Base-by-base conservation (phyloP, 2,329 filamentous ascomycete genomes). In the Epichloe typhina region DNA sequence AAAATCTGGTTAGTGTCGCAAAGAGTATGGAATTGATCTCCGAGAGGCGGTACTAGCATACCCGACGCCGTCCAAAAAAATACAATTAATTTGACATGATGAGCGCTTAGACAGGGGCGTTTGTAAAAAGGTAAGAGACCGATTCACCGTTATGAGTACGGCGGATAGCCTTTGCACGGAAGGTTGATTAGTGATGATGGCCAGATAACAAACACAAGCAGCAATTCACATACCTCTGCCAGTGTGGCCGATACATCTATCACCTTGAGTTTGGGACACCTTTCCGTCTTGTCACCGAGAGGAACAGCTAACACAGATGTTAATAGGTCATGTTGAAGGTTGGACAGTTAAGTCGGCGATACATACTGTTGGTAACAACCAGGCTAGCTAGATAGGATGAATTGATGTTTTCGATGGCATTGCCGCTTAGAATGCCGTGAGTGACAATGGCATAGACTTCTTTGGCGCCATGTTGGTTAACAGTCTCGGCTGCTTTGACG, bases 401-500 rank as follows among this genome's bases (percentile, higher is more conserved):
- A 68, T 95, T 95, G 61, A 95, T 73, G 41, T 83, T 89, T 60
- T 94, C 84, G 52, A 94, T 91, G 42, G 90, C 90, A 58, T 86
- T 88, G 47, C 89, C 90, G 56, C 84, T 89, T 48, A 97, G 72
- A 53, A 96, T 95, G 37, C 89, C 90, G 64, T 96, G 91, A 1
- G 91, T 96, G 52, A 97, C 93, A 57, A 97, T 94, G 23, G 93
- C 93, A 55, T 95, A 88, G 38, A 95, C 89, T 63, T 94, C 82
- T 58, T 81, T 82, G 1, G 93, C 91, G 35, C 88, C 88, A 62
- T 96, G 84, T 60, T 88, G 78, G 66, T 91, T 87, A 49, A 97
- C 80, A 0, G 90, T 91, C 52, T 88, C 83, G 15, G 91, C 93
- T 3, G 90, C 93, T 72, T 97, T 97, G 66, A 72, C 73, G 35